Base-by-base conservation (phyloP, 148 eudicot species). In the Chenopodium berlandieri region DNA sequence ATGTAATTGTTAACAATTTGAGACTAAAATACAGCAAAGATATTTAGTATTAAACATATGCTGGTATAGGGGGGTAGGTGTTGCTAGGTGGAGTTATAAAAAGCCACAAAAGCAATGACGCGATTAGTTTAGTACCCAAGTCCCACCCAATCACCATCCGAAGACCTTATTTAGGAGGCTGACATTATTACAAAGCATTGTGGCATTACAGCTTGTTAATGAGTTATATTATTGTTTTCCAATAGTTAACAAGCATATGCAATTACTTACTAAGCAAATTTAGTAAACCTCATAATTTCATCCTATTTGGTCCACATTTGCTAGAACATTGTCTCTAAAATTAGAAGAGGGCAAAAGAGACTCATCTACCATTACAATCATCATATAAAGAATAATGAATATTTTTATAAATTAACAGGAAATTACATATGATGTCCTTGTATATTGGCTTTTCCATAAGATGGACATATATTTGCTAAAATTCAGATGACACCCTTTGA, bases 261-360 rank as follows among this genome's bases (percentile, higher is more conserved):
- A 54, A 52, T 54, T 16, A 17, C 27, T n/a, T 48, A 50, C 40
- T 17, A 22, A 22, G 64, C 17, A 68, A 20, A 31, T 52, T 14
- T 23, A 69, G 27, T 12, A 52, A 66, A 40, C 23, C 1, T 22
- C 11, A 3, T 12, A 69, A 69, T 9, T 31, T 70, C 23, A 40
- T 34, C 14, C 47, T 52, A n/a, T 32, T 48, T 19, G 56, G 34
- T 50, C 79, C 73, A 73, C 72, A 65, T 65, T 74, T 64, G 72
- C 19, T 75, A 48, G 64, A 54, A 64, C 31, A 2, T 32, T 34
- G 47, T 68, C 73, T 65, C 8, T 47, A 78, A 27, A 48, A 37
- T n/a, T n/a, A 27, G 7, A 68, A 30, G 19, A 13, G 44, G 44
- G 2, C 16, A 10, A 67, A 67, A 25, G 20, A 7, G 17, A 4